Percentiles rank a stretch among this genome's conserved stretches.
phyloP scores from a whole-genome alignment of 2,329 filamentous ascomycete genomes.

The Colletotrichum sp. region DNA sequence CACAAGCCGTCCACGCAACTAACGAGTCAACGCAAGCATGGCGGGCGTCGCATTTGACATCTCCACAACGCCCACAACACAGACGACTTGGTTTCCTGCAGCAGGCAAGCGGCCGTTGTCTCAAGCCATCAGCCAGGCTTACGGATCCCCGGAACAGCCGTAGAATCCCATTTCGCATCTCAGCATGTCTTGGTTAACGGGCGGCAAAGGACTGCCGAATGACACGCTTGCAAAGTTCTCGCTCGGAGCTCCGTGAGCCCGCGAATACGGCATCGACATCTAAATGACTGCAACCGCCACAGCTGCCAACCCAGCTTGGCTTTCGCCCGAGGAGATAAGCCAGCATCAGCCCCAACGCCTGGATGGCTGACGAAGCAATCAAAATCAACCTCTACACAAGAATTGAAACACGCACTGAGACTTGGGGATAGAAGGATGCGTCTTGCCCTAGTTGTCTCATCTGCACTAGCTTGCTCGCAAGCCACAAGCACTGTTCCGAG shows the following conservation, averaged over 20 bases:
- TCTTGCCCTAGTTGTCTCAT: neutral
- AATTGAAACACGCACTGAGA: conserved; percentile 5
- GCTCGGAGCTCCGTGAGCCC: neutral
- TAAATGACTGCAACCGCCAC: neutral
- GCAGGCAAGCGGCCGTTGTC: neutral
- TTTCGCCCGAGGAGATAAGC: neutral
- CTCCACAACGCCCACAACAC: neutral
- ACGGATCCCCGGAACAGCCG: neutral
- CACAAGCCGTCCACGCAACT: neutral
- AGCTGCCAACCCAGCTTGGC: neutral
- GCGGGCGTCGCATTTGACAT: neutral
- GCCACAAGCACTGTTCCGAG: neutral
- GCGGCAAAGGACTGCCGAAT: neutral
- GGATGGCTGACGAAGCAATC: neutral
- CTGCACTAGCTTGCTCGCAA: neutral
- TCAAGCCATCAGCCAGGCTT: neutral
- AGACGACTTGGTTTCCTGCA: neutral
- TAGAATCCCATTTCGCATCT: neutral
- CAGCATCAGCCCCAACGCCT: neutral
- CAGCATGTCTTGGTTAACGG: neutral
- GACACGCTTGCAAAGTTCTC: neutral
- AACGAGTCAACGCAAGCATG: neutral
- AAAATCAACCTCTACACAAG: neutral
- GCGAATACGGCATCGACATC: neutral
- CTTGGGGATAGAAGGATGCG: neutral